Percentiles rank a stretch among this genome's conserved stretches.
These are phyloP conservation scores for Peniophora sp. DNA, from an alignment of 1,284 basidiomycete genomes.

Conservation along the genomic window DNA sequence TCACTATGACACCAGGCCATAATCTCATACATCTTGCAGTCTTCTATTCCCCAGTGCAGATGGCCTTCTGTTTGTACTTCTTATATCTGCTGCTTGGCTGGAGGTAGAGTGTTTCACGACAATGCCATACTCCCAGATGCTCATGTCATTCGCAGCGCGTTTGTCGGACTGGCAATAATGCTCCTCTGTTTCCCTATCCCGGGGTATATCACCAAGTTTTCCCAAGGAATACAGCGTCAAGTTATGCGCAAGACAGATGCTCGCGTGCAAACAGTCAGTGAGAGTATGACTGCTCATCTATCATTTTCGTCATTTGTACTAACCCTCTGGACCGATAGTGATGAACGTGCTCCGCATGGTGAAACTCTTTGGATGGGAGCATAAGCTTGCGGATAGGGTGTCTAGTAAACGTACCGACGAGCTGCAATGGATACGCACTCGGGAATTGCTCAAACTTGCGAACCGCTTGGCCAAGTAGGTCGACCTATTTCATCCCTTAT, in stretches of 20 bases:
- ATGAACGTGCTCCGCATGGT: constrained; percentile 42
- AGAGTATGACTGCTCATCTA: constrained; percentile 23
- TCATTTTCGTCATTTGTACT: neutral
- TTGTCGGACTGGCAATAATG: constrained; percentile 47
- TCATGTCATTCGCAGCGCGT: constrained; percentile 21
- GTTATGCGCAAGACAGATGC: constrained; percentile 34
- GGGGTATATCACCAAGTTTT: constrained; percentile 22
- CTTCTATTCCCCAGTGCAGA: constrained; percentile 24
- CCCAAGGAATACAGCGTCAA: constrained; percentile 21
- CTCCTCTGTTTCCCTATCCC: constrained; percentile 46
- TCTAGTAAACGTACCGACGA: constrained; percentile 48
- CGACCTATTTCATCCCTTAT: constrained; percentile 20
- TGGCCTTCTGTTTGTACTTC: constrained; percentile 32
- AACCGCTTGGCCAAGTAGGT: constrained; percentile 30
- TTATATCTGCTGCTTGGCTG: constrained; percentile 40
- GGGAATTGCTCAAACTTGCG: constrained; percentile 29
- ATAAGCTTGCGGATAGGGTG: constrained; percentile 33
- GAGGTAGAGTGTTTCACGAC: constrained; percentile 23
- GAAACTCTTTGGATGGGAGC: constrained; percentile 58
- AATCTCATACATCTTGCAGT: constrained; percentile 14
- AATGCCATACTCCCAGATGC: neutral
- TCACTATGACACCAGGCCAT: neutral
- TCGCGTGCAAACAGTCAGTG: constrained; percentile 40
- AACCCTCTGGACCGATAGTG: constrained; percentile 11
- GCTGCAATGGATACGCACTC: constrained; percentile 36